A percentile compares a stretch with the other conserved stretches of the same genome.
Evolutionary conservation across 352 stramenopile species (phyloP).

Genomic region (Phytophthora foliorum): DNA sequence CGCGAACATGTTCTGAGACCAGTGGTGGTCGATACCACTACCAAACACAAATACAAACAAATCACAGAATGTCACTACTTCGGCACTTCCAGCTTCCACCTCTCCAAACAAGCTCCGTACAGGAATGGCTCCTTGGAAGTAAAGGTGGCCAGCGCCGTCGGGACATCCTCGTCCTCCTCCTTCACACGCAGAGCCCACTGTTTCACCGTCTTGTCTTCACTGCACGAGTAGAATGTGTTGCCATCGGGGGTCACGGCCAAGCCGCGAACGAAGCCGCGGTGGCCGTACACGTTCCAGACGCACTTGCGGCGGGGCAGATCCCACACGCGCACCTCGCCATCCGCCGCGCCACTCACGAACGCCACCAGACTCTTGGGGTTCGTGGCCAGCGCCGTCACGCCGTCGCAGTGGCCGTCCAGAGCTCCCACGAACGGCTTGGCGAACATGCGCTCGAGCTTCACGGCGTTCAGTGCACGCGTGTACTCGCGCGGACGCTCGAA

Average conservation of each 20-base stretch:
- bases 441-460: conserved; percentile 99
- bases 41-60: conserved; percentile 53
- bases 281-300: conserved; percentile 94
- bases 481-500: conserved; percentile 96
- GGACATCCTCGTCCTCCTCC: conserved; percentile 78
- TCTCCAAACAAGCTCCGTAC: conserved; percentile 41
- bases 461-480: conserved; percentile 96
- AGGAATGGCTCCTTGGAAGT: conserved; percentile 88
- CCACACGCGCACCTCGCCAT: conserved; percentile 98
- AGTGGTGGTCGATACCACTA: conserved; percentile 98
- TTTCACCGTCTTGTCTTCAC: conserved; percentile 97
- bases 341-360: conserved; percentile 90
- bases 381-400: conserved; percentile 94
- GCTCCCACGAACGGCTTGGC: conserved; percentile 98
- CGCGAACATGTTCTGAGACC: conserved; percentile 93
- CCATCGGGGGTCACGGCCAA: conserved; percentile 86
- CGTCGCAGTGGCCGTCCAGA: conserved; percentile 97
- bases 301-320: conserved; percentile 95
- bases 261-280: conserved; percentile 95
- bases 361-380: conserved; percentile 92
- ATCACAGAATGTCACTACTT: conserved; percentile 11
- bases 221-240: conserved; percentile 94
- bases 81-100: not conserved
- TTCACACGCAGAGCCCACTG: conserved; percentile 87
- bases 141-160: conserved; percentile 76